Percentiles rank a stretch among this genome's conserved stretches.
Conservation (phyloP, 2,329 filamentous ascomycete genomes). For the Trichothecium roseum region DNA sequence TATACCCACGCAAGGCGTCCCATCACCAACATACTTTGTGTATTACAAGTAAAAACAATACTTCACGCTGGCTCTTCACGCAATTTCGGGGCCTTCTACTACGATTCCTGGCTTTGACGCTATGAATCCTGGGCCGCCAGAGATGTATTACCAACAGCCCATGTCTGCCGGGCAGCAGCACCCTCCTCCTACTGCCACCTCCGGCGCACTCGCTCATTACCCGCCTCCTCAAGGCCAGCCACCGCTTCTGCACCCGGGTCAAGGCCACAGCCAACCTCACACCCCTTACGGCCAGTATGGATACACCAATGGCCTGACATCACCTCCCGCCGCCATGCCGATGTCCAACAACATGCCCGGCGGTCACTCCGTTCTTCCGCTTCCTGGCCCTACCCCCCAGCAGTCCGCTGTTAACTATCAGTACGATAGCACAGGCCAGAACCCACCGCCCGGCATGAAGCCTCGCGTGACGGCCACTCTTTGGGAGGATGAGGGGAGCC, state of each 20-base stretch:
- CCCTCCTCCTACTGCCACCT: slow-evolving; percentile 66
- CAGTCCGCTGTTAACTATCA: slow-evolving; percentile 36
- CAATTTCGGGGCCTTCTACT: slow-evolving; percentile 19
- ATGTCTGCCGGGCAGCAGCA: slow-evolving; percentile 70
- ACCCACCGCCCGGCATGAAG: slow-evolving; percentile 90
- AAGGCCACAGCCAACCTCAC: slow-evolving; percentile 37
- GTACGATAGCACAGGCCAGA: slow-evolving; percentile 80
- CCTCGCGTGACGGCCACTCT: slow-evolving; percentile 90
- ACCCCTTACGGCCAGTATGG: slow-evolving; percentile 61
- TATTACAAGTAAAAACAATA: too few species aligned
- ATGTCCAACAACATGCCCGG: slow-evolving; percentile 60
- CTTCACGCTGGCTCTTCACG: slow-evolving; percentile 17
- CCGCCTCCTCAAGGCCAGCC: slow-evolving; percentile 57
- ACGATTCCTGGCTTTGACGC: slow-evolving; percentile 25
- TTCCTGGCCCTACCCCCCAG: slow-evolving; percentile 38
- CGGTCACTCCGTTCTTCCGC: slow-evolving; percentile 52
- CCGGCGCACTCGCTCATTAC: slow-evolving; percentile 65
- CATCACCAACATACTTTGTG: background rate
- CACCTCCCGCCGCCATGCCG: slow-evolving; percentile 61
- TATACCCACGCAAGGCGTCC: background rate
- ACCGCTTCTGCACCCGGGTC: slow-evolving; percentile 45
- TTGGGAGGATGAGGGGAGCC: slow-evolving; percentile 96
- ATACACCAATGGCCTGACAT: slow-evolving; percentile 68
- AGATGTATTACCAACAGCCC: slow-evolving; percentile 79
- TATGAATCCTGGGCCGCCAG: slow-evolving; percentile 77